Evolutionary conservation across 805 yeast species (phyloP), one percentile per base, ranked within the genome.

Genomic region (Saccharomycopsis fibuligera): DNA sequence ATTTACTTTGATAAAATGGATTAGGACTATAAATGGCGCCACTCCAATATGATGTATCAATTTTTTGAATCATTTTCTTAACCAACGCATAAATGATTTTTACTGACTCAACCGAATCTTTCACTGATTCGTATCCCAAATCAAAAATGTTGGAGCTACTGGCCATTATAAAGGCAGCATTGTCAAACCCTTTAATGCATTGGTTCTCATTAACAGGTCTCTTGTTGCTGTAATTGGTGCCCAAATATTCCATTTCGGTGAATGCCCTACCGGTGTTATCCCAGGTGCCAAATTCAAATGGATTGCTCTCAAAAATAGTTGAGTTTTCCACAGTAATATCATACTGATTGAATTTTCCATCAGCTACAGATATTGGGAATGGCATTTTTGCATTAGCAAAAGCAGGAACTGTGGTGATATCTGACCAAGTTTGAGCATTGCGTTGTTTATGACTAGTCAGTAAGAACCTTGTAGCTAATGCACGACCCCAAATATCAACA

Each of bases 211-310:
- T 57, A 4, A 57, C 57, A 5, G 89, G 81, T 21, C 59, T 54
- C 35, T 96, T 96, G 51, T 78, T 70, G 25, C 68, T 57, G 30
- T 83, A 73, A 17, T 72, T 62, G 1, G 95, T 73, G 6, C 96
- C 96, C 43, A 86, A 62, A 60, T 83, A 87, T 63, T 78, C 74
- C 37, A 78, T 65, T 50, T 83, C 81, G 12, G 81, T 70, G 63
- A 89, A 88, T 2, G 83, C 67, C 48, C 74, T 69, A 47, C 86
- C 65, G 1, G 82, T 68, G 12, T 87, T 84, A 60, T 89, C 96
- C 95, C 95, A 89, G 4, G 93, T 80, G 12, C 96, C 96, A 60
- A 88, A 66, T 61, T 83, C 86, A 57, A 68, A 81, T 12, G 95
- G 90, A 43, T 73, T 74, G 55, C 76, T 64, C 55, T 80, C 78